Conservation (phyloP, 306 rosid genomes). For the Inga oerstediana region DNA sequence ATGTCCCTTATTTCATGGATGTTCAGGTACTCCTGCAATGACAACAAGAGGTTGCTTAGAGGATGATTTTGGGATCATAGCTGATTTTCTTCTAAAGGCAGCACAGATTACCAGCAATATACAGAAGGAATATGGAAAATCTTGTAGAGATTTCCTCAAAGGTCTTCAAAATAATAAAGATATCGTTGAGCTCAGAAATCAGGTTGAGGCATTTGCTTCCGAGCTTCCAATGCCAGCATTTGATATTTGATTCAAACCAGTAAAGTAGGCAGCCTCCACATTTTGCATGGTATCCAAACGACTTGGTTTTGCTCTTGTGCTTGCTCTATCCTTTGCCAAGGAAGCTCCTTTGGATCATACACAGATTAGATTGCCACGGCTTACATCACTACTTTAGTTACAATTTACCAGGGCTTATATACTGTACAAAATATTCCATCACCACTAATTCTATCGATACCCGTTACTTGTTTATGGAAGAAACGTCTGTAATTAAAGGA, state of each 20-base stretch:
- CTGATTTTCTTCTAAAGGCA: conserved; percentile 56
- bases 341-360: conserved; percentile 38
- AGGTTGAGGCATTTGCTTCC: conserved; percentile 64
- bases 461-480: neutral
- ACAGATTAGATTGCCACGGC: neutral
- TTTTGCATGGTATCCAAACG: conserved; percentile 22
- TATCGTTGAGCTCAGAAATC: conserved; percentile 52
- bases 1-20: neutral
- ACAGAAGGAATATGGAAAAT: conserved; percentile 57
- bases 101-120: conserved; percentile 50
- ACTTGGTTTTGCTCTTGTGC: conserved; percentile 2
- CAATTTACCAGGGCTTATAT: conserved; percentile 15
- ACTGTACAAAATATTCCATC: conserved; percentile 31
- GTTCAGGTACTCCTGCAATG: conserved; percentile 70
- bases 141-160: conserved; percentile 48
- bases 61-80: conserved; percentile 66
- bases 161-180: conserved; percentile 59
- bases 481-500: conserved; percentile 25
- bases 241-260: conserved; percentile 38
- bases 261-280: conserved; percentile 14
- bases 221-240: conserved; percentile 73
- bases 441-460: neutral
- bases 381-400: conserved; percentile 7
- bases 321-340: neutral
- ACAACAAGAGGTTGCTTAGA: conserved; percentile 68